Evolutionary conservation across 257 asterid genomes (phyloP), one percentile per base, ranked within the genome.

Genomic region (Fraxinus pennsylvanica): DNA sequence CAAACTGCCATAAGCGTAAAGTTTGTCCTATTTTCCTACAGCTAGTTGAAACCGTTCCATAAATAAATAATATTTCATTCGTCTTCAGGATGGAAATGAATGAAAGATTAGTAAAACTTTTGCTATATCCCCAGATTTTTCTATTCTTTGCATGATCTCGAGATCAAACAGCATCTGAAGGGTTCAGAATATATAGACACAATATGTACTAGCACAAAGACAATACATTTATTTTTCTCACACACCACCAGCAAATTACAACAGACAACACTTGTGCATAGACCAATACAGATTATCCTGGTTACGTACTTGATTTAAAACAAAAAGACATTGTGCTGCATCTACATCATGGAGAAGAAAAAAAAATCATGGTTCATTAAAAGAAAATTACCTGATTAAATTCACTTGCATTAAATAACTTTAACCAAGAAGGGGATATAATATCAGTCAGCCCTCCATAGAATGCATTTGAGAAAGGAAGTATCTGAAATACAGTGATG

Each of bases 381-480:
- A 39, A 75, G 30, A 73, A 72, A 68, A 59, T 69, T 89, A 94
- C 99, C 99, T 93, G 99, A 89, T 95, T 95, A 85, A 95, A 95
- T 84, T 95, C 99, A 79, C 87, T 87, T 76, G 99, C 92, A 85
- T 95, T 93, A 79, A 95, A 95, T 83, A 95, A 86, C 90, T 90
- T 93, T 88, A 95, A 81, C 99, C 98, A 95, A 78, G 96, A 91
- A 76, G 99, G 97, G 30, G 98, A 90, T 87, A 95, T 89, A 81
- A 95, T 80, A 86, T 95, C 99, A 29, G 92, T 85, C 91, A 95
- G 80, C 81, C 99, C 99, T 85, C 96, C 90, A 80, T 87, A 93
- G 81, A 95, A 95, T 75, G 99, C 97, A 91, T 92, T 95, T 41
- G 98, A 90, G 88, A 91, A 95, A 36, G 97, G 98, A 85, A 87